Evolutionary conservation across 306 rosid species (phyloP).

Genomic region (Inga leiocalycina): DNA sequence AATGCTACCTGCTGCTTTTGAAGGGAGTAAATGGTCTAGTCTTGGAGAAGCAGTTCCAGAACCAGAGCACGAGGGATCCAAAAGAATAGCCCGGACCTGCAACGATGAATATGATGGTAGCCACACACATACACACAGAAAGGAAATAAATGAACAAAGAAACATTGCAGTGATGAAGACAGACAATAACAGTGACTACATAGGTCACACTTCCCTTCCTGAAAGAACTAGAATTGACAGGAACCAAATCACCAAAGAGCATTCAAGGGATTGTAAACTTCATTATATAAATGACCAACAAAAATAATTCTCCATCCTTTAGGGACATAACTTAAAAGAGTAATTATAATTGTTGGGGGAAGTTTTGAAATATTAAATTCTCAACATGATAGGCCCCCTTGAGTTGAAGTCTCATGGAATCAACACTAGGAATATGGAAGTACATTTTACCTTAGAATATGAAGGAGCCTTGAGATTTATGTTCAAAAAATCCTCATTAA

Average conservation of each 20-base stretch:
- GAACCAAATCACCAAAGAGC: neutral
- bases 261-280: constrained; percentile 17
- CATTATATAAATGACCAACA: neutral
- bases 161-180: constrained; percentile 1
- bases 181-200: neutral
- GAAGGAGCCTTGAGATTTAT: constrained; percentile 63
- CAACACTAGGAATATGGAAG: constrained; percentile 22
- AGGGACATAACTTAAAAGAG: neutral
- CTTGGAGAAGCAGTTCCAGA: constrained; percentile 77
- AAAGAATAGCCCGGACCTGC: constrained; percentile 79
- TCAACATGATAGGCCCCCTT: neutral
- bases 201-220: neutral
- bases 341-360: neutral
- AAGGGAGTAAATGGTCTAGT: constrained; percentile 88
- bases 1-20: constrained; percentile 63
- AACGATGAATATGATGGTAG: constrained; percentile 19
- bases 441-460: constrained; percentile 63
- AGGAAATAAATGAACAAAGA: neutral
- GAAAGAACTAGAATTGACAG: neutral
- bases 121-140: neutral
- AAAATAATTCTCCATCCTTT: neutral
- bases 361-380: neutral
- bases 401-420: neutral
- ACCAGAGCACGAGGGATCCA: constrained; percentile 78
- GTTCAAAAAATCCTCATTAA: constrained; percentile 79